Percentiles rank a stretch among this genome's conserved stretches.
Evolutionary conservation across 2,329 filamentous ascomycete species (phyloP).

Genomic region (Curvularia spicifera): DNA sequence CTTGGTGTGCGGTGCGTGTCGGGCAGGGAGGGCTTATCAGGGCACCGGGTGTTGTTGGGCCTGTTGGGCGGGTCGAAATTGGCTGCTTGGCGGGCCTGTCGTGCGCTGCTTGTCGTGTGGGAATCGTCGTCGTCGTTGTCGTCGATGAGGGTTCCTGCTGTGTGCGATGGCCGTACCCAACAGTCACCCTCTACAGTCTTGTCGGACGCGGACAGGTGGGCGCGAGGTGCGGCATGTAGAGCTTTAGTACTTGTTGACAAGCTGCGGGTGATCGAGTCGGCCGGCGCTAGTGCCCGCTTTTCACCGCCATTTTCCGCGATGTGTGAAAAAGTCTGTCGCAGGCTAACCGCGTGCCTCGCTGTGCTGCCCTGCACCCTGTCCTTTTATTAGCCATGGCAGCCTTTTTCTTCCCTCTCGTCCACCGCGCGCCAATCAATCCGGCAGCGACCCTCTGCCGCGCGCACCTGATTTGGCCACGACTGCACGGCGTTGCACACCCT

Average conservation of each 20-base stretch:
- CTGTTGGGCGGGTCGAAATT: not conserved
- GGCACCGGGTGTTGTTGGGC: not conserved
- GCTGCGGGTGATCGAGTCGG: constrained; percentile 17
- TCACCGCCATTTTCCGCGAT: constrained; percentile 23
- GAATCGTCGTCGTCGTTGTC: constrained; percentile 11
- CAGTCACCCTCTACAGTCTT: constrained; percentile 23
- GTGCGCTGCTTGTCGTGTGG: not conserved
- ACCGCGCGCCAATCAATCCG: constrained; percentile 7
- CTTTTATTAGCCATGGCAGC: not conserved
- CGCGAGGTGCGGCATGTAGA: constrained; percentile 19
- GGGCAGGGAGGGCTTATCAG: not conserved
- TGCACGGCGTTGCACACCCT: constrained; percentile 13
- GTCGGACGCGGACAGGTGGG: constrained; percentile 22
- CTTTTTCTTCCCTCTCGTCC: not conserved
- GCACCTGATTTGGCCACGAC: constrained; percentile 12
- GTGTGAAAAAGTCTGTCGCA: constrained; percentile 14
- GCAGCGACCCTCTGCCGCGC: not conserved
- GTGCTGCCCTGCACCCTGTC: constrained; percentile 2
- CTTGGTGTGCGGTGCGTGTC: not conserved
- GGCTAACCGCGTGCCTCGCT: constrained; percentile 9
- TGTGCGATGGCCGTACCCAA: constrained; percentile 20
- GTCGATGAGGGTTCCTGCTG: constrained; percentile 25
- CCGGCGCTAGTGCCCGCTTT: constrained; percentile 20
- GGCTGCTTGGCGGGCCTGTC: not conserved
- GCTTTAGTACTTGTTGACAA: constrained; percentile 25